These are phyloP conservation scores for Cyclotella choctawhatcheeana DNA, from an alignment of 108 stramenopile genomes.

Conservation along the genomic window DNA sequence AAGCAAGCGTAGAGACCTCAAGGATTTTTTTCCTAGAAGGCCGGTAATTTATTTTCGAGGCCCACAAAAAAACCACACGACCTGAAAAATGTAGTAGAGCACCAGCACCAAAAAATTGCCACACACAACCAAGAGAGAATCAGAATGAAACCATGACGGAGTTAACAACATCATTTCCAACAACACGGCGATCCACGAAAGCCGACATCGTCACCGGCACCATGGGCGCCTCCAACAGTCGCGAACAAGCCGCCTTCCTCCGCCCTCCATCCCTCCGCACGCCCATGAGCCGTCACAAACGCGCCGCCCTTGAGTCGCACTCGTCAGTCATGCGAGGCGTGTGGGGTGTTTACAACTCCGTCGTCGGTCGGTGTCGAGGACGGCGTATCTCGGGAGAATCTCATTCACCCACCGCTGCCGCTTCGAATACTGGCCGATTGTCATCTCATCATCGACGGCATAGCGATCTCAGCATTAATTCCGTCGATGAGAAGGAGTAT, in stretches of 20 bases:
- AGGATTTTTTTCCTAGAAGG: too few relatives aligned
- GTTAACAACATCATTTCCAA: background rate
- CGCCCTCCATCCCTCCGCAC: slow-evolving; percentile 4
- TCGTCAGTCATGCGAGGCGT: background rate
- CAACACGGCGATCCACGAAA: background rate
- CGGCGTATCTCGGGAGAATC: background rate
- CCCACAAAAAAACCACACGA: too few relatives aligned
- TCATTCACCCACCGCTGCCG: background rate
- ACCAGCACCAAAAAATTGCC: too few relatives aligned
- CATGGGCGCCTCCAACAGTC: background rate
- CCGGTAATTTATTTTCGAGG: too few relatives aligned
- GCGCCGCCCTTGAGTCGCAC: slow-evolving; percentile 14
- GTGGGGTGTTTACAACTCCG: background rate
- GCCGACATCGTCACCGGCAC: background rate
- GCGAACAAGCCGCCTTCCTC: background rate
- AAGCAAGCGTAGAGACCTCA: too few relatives aligned
- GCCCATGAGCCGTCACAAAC: slow-evolving; percentile 9
- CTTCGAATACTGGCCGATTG: background rate
- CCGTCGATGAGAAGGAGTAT: background rate
- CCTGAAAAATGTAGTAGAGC: too few relatives aligned
- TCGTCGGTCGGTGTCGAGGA: background rate
- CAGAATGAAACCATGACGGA: too few relatives aligned
- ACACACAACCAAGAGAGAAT: too few relatives aligned
- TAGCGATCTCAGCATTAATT: background rate
- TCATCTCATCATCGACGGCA: background rate